These are phyloP conservation scores for Ophiosphaerella narmari DNA, from an alignment of 2,329 filamentous ascomycete species.

Conservation along the genomic window DNA sequence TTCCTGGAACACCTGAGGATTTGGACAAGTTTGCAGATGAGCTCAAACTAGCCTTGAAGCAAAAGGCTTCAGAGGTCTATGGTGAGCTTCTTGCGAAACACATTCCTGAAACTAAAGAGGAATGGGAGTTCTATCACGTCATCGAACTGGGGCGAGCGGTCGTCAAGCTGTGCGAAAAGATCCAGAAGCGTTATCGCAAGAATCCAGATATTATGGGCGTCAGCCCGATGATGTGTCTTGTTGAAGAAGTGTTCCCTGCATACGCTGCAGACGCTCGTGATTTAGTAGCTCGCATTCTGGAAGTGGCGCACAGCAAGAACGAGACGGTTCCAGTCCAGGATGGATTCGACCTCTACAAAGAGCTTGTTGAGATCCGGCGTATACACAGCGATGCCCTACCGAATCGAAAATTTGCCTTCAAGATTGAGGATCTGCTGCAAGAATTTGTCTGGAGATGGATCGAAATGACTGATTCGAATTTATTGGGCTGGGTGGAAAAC, in stretches of 20 bases:
- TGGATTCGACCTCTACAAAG: conserved; percentile 90
- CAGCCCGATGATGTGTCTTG: conserved; percentile 70
- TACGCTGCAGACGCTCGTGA: conserved; percentile 90
- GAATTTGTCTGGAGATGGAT: conserved; percentile 98
- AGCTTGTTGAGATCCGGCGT: conserved; percentile 80
- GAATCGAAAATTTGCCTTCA: conserved; percentile 75
- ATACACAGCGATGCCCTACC: conserved; percentile 80
- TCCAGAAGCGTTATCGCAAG: conserved; percentile 88
- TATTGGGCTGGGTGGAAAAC: conserved; percentile 83
- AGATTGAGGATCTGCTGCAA: conserved; percentile 82
- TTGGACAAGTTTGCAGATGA: conserved; percentile 72
- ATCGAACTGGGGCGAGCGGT: conserved; percentile 87
- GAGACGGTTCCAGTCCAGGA: conserved; percentile 85
- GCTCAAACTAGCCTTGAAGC: conserved; percentile 71
- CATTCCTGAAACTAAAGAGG: conserved; percentile 76
- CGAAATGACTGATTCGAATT: conserved; percentile 74
- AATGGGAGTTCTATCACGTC: conserved; percentile 91
- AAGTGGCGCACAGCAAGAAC: conserved; percentile 69
- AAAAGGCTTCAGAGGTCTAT: conserved; percentile 80
- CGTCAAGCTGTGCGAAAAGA: conserved; percentile 81
- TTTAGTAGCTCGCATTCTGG: conserved; percentile 79
- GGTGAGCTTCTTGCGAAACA: conserved; percentile 76
- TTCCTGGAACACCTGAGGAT: conserved; percentile 72
- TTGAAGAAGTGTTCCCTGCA: conserved; percentile 82
- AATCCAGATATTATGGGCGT: conserved; percentile 86